Evolutionary conservation across 495 filamentous ascomycete species (phyloP).

Genomic region (Lepraria neglecta): DNA sequence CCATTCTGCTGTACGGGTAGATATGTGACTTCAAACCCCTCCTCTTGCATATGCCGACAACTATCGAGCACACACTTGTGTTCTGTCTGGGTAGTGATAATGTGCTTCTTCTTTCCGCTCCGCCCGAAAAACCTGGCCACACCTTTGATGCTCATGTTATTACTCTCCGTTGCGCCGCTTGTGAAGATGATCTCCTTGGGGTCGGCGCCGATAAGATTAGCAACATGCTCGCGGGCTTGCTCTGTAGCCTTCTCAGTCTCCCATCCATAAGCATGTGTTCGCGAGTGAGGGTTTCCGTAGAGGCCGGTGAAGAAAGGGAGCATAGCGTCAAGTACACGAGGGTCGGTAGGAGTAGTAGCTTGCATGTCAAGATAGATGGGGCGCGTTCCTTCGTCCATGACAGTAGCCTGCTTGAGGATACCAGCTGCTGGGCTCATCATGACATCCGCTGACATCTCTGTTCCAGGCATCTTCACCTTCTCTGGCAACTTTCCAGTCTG

Average conservation of each 20-base stretch:
- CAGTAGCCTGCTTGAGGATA: constrained; percentile 83
- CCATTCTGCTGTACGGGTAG: constrained; percentile 82
- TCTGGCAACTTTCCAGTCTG: constrained; percentile 59
- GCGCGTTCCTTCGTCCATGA: constrained; percentile 89
- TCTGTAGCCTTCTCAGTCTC: constrained; percentile 93
- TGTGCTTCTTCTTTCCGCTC: constrained; percentile 94
- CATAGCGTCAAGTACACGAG: constrained; percentile 93
- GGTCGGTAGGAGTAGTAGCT: constrained; percentile 93
- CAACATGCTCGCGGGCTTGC: constrained; percentile 73
- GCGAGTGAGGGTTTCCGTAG: constrained; percentile 95
- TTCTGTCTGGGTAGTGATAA: constrained; percentile 94
- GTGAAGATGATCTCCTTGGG: constrained; percentile 98
- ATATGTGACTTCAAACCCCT: constrained; percentile 94
- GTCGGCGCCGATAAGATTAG: constrained; percentile 83
- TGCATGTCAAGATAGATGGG: constrained; percentile 99
- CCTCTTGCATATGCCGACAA: constrained; percentile 91
- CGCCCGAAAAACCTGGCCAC: constrained; percentile 91
- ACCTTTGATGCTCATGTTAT: constrained; percentile 99
- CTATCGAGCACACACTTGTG: constrained; percentile 98
- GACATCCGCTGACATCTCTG: constrained; percentile 54
- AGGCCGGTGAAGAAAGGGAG: constrained; percentile 87
- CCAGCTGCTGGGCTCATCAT: constrained; percentile 77
- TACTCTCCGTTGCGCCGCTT: constrained; percentile 94
- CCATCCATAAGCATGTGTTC: constrained; percentile 98
- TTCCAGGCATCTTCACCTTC: constrained; percentile 50